These are phyloP conservation scores for Drechmeria coniospora DNA, from an alignment of 2,329 filamentous ascomycete species.

Conservation along the genomic window DNA sequence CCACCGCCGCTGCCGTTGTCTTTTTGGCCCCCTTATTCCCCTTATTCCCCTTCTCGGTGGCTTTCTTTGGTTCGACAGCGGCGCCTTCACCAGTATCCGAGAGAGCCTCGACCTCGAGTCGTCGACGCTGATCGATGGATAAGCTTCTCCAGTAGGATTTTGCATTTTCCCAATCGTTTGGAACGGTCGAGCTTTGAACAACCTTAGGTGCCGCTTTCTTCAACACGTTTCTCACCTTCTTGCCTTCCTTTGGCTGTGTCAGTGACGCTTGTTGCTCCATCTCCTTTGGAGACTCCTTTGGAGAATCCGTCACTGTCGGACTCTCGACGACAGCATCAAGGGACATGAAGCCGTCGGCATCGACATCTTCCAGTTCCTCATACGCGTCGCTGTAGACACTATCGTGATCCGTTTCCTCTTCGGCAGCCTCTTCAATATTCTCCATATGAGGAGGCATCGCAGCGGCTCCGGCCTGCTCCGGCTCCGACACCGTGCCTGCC, in stretches of 20 bases:
- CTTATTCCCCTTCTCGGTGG: conserved; percentile 12
- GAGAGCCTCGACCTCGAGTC: conserved; percentile 42
- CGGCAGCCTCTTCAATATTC: conserved; percentile 21
- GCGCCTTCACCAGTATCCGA: conserved; percentile 35
- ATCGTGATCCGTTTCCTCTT: conserved; percentile 30
- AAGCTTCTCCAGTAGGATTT: conserved; percentile 57
- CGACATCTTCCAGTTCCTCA: conserved; percentile 52
- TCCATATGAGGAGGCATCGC: conserved; percentile 13
- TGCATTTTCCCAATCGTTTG: conserved; percentile 50
- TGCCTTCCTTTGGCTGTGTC: background rate
- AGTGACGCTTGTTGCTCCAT: conserved; percentile 5
- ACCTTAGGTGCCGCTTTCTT: no score
- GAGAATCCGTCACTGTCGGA: conserved; percentile 26
- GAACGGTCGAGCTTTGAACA: no score
- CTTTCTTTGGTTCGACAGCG: conserved; percentile 12
- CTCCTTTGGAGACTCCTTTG: conserved; percentile 11
- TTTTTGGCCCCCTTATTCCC: conserved; percentile 20
- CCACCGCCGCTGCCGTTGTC: conserved; percentile 3
- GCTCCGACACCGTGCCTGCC: conserved; percentile 42
- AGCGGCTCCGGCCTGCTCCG: conserved; percentile 7
- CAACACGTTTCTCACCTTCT: background rate
- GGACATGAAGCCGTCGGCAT: conserved; percentile 54
- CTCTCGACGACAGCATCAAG: conserved; percentile 56
- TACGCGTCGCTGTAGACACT: conserved; percentile 65
- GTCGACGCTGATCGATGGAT: conserved; percentile 44